Evolutionary conservation across 306 rosid species (phyloP), one percentile per base, ranked within the genome.

Genomic region (Sphenostylis stenocarpa): DNA sequence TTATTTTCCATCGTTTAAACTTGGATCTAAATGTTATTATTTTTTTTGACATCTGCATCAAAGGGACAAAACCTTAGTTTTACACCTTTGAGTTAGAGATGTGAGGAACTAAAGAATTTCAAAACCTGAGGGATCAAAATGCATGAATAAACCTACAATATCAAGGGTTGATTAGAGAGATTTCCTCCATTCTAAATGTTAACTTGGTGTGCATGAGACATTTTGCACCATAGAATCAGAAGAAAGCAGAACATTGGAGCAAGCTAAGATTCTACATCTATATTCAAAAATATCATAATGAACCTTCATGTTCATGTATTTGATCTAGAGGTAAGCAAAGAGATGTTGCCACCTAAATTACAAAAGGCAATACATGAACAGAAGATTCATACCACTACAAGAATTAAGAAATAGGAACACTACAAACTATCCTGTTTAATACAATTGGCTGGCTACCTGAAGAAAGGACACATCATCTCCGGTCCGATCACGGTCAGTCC

Each of bases 341-440:
- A 89, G 96, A 60, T 72, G 47, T 89, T 93, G 96, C 96, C 78
- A 82, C 88, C 87, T 78, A 73, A 79, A 70, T 85, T 77, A 68
- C 86, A 71, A 57, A 82, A 87, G 16, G 44, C 17, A 86, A 38
- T 73, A 82, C 92, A 85, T 82, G 79, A 85, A 72, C 80, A 76
- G 71, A 77, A 84, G 34, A 77, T 72, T 51, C 80, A 26, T 49
- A 66, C 43, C 55, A 62, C 64, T 70, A 77, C 56, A 72, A 29
- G 36, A 38, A 33, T 33, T 34, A 62, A 62, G 45, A 60, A 16
- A 78, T 52, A 21, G 51, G 72, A 76, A 67, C 77, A 69, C 91
- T 79, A 61, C 81, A 76, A 60, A 49, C 85, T 77, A 81, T 19
- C 39, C 31, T 57, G 45, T 29, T 69, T 70, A 77, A 51, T 69